Conservation (phyloP, 352 stramenopile genomes). For the Phytopythium montanum region DNA sequence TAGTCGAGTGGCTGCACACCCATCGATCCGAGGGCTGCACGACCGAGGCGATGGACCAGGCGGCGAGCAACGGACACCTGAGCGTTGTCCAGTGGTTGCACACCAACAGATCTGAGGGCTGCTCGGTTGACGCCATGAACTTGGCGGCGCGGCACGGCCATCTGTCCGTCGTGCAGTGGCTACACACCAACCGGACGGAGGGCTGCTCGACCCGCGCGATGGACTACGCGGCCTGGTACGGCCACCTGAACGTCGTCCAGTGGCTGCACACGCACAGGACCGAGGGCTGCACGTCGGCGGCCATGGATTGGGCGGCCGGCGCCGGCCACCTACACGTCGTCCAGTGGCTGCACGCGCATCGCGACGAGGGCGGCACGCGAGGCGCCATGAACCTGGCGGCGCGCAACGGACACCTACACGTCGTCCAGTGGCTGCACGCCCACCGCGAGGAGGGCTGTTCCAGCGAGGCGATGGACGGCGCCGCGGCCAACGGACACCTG, state of each 20-base stretch:
- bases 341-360: slow-evolving; percentile 5
- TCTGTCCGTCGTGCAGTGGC: slow-evolving; percentile 4
- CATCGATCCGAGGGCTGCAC: slow-evolving; percentile 30
- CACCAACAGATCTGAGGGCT: slow-evolving; percentile 13
- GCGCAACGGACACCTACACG: slow-evolving; percentile 36
- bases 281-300: slow-evolving; percentile 15
- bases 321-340: slow-evolving; percentile 2
- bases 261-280: slow-evolving; percentile 11
- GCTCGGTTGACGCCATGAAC: slow-evolving; percentile 12
- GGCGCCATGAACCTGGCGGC: slow-evolving; percentile 58
- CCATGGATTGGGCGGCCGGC: slow-evolving; percentile 5
- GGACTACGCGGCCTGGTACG: slow-evolving; percentile 9
- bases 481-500: slow-evolving; percentile 4
- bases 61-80: slow-evolving; percentile 21
- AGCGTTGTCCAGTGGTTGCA: slow-evolving; percentile 33
- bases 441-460: slow-evolving; percentile 6
- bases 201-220: slow-evolving; percentile 8
- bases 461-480: slow-evolving; percentile 10
- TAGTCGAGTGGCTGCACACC: slow-evolving; percentile 33
- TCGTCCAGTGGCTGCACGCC: slow-evolving; percentile 27
- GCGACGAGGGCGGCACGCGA: slow-evolving; percentile 1
- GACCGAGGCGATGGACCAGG: slow-evolving; percentile 27
- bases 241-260: slow-evolving; percentile 10
- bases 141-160: slow-evolving; percentile 8
- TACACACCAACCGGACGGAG: slow-evolving; percentile 1